Percentiles rank a stretch among this genome's conserved stretches.
Evolutionary conservation across 2,329 filamentous ascomycete species (phyloP).

Genomic region (Calonectria leucothoes): DNA sequence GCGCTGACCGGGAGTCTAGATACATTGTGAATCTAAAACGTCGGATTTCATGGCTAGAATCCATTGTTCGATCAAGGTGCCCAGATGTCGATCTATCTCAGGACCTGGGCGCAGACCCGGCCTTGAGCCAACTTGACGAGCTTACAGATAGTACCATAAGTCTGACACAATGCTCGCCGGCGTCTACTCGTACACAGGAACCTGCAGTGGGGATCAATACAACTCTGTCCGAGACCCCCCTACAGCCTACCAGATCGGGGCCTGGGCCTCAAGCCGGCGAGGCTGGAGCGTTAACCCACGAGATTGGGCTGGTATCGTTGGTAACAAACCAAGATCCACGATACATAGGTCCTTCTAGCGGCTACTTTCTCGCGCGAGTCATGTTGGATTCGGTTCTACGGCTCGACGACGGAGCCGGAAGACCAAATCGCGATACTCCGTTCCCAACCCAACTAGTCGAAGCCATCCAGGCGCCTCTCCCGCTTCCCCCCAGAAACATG

Average conservation of each 20-base stretch:
- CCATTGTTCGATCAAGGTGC: constrained; percentile 54
- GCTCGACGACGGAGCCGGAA: constrained; percentile 26
- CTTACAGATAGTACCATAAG: constrained; percentile 13
- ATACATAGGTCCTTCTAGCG: constrained; percentile 67
- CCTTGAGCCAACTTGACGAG: constrained; percentile 28
- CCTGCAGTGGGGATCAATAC: neutral
- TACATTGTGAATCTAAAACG: constrained; percentile 52
- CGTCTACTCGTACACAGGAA: neutral
- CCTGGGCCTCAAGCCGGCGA: constrained; percentile 27
- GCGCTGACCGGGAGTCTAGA: constrained; percentile 18
- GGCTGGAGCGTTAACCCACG: constrained; percentile 53
- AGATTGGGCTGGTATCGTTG: constrained; percentile 64
- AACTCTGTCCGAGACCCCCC: neutral
- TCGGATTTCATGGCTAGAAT: constrained; percentile 59
- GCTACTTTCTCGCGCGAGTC: constrained; percentile 63
- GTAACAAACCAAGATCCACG: constrained; percentile 59
- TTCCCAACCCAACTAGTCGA: constrained; percentile 47
- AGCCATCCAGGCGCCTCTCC: constrained; percentile 45
- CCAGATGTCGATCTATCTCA: constrained; percentile 54
- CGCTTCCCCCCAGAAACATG: constrained; percentile 47
- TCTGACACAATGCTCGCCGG: neutral
- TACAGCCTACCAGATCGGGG: constrained; percentile 23
- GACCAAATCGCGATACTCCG: constrained; percentile 10
- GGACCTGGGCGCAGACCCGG: constrained; percentile 20
- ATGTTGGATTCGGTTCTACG: constrained; percentile 55